A percentile compares a stretch with the other conserved stretches of the same genome.
Evolutionary conservation across 1,139 yeast species (phyloP).

Genomic region (Pichia sp.): DNA sequence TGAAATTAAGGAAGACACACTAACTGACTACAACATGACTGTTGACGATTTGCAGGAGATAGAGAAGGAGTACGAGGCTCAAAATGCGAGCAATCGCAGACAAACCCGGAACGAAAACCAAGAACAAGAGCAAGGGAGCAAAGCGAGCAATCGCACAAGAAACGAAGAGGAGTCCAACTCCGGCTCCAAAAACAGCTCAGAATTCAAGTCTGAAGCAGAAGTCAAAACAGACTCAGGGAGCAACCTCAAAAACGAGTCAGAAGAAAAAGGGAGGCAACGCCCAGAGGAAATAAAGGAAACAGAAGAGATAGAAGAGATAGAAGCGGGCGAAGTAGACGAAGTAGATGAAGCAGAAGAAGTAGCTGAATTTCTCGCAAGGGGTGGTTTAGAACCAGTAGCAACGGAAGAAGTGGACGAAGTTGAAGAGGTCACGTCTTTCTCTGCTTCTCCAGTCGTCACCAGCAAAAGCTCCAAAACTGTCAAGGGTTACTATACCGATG

Average conservation of each 20-base stretch:
- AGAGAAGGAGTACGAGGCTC: constrained; percentile 3
- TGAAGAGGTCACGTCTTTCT: neutral
- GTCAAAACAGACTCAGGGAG: neutral
- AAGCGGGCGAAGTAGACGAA: neutral
- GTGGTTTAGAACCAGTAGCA: no score
- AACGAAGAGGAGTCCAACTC: neutral
- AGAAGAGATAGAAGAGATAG: neutral
- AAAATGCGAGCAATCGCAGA: constrained; percentile 19
- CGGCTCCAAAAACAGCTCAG: neutral
- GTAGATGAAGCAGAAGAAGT: neutral
- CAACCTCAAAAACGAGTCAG: neutral
- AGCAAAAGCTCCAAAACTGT: neutral
- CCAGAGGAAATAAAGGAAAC: neutral
- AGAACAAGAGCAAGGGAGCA: neutral
- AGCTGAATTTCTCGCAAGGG: neutral
- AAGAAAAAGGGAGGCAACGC: neutral
- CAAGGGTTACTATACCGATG: neutral
- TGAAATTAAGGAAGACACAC: constrained; percentile 11
- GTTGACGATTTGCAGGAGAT: constrained; percentile 17
- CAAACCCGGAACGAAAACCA: neutral
- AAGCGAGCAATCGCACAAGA: constrained; percentile 17
- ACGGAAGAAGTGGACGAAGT: neutral
- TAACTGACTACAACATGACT: constrained; percentile 5
- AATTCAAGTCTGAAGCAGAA: neutral
- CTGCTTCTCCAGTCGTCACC: neutral